Evolutionary conservation across 495 filamentous ascomycete species (phyloP).

Genomic region (Aspergillus avenaceus): DNA sequence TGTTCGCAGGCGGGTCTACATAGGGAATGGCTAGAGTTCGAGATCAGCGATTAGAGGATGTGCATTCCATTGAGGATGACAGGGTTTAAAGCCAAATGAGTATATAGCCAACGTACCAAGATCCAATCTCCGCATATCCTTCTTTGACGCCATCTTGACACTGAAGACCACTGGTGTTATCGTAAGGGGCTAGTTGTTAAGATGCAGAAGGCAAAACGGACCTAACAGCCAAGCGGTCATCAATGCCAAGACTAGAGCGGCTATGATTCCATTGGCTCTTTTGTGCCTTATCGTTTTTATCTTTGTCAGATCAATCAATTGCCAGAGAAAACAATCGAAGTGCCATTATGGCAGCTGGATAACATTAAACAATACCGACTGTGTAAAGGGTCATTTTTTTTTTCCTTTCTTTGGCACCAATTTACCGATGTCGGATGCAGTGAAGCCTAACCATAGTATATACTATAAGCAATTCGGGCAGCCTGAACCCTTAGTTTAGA

Average conservation of each 20-base stretch:
- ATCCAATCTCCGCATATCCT: conserved; percentile 83
- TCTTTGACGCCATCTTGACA: conserved; percentile 66
- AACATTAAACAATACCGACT: too few relatives aligned
- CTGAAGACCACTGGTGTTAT: background rate
- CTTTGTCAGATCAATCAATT: background rate
- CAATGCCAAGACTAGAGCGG: conserved; percentile 8
- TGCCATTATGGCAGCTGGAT: too few relatives aligned
- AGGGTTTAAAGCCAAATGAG: background rate
- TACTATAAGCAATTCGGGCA: too few relatives aligned
- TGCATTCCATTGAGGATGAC: background rate
- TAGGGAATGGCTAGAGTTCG: conserved; percentile 56
- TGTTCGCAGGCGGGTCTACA: conserved; percentile 52
- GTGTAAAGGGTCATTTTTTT: too few relatives aligned
- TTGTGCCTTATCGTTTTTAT: conserved; percentile 1
- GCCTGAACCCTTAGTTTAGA: too few relatives aligned
- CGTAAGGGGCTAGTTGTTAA: background rate
- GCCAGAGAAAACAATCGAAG: too few relatives aligned
- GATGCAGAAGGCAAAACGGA: conserved; percentile 1
- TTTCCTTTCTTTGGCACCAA: too few relatives aligned
- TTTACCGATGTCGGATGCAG: too few relatives aligned
- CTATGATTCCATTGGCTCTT: background rate
- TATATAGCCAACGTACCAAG: conserved; percentile 56
- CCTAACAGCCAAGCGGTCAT: background rate
- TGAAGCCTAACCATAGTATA: too few relatives aligned
- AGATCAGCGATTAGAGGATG: conserved; percentile 14